These are phyloP conservation scores for Cladophialophora exuberans DNA, from an alignment of 2,329 filamentous ascomycete genomes.

Conservation along the genomic window DNA sequence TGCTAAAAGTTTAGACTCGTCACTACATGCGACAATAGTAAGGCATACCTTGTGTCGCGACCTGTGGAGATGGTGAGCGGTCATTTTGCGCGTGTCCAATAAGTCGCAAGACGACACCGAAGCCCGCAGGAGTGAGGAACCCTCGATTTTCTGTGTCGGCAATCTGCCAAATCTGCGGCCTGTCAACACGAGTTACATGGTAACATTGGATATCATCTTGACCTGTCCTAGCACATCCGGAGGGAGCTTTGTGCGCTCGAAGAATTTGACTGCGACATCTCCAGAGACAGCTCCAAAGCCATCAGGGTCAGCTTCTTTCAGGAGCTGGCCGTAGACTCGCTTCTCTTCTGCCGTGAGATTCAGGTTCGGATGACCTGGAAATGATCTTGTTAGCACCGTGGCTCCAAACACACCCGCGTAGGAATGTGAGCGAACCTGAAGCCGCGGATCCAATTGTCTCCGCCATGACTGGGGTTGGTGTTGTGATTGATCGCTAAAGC, in stretches of 20 bases:
- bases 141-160: slow-evolving; percentile 96
- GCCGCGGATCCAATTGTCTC: slow-evolving; percentile 31
- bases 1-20: slow-evolving; percentile 33
- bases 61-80: slow-evolving; percentile 75
- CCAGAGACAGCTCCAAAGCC: slow-evolving; percentile 92
- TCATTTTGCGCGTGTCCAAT: slow-evolving; percentile 95
- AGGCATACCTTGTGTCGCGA: slow-evolving; percentile 72
- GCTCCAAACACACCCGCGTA: neutral
- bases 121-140: slow-evolving; percentile 87
- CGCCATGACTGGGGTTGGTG: slow-evolving; percentile 23
- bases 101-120: slow-evolving; percentile 87
- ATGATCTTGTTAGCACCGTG: slow-evolving; percentile 9
- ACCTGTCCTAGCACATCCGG: slow-evolving; percentile 87
- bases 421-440: slow-evolving; percentile 27
- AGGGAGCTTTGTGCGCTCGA: slow-evolving; percentile 90
- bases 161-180: slow-evolving; percentile 91
- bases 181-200: slow-evolving; percentile 12
- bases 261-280: slow-evolving; percentile 95
- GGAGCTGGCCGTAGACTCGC: slow-evolving; percentile 88
- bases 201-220: slow-evolving; percentile 37
- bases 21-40: neutral
- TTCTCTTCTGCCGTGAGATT: slow-evolving; percentile 93
- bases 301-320: slow-evolving; percentile 89
- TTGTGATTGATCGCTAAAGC: slow-evolving; percentile 8
- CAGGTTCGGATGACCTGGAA: slow-evolving; percentile 62